phyloP scores from a whole-genome alignment of 768 basidiomycete genomes.

The Pulveroboletus sp. region DNA sequence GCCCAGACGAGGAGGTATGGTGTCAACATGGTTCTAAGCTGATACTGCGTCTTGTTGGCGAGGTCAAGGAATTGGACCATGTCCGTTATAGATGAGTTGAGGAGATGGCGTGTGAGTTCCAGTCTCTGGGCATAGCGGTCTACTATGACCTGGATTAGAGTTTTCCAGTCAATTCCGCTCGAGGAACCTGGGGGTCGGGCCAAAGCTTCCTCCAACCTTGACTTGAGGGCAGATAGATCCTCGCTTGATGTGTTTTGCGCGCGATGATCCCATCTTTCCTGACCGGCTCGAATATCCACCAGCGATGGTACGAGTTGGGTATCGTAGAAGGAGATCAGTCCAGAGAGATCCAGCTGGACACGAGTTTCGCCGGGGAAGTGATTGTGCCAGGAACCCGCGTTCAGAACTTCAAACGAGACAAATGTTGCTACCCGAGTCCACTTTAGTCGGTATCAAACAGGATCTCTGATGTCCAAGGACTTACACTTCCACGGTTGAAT shows the following conservation, averaged over 20 bases:
- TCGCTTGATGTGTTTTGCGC: conserved; percentile 9
- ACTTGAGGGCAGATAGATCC: conserved; percentile 6
- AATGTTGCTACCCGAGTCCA: not conserved
- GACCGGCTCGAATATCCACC: conserved; percentile 8
- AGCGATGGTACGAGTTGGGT: conserved; percentile 18
- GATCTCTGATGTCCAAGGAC: not conserved
- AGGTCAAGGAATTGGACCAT: conserved; percentile 3
- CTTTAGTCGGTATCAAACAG: not conserved
- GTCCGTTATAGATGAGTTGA: conserved; percentile 11
- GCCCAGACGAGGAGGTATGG: conserved; percentile 27
- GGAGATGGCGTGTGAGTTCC: conserved; percentile 23
- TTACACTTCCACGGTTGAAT: not conserved
- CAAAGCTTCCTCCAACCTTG: conserved; percentile 5
- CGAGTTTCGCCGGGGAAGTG: conserved; percentile 26
- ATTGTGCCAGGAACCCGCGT: conserved; percentile 24
- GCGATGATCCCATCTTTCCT: conserved; percentile 21
- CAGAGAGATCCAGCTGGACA: conserved; percentile 15
- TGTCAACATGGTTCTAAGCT: conserved; percentile 27
- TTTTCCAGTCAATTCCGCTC: conserved; percentile 35
- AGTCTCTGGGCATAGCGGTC: conserved; percentile 32
- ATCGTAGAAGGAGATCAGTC: conserved; percentile 28
- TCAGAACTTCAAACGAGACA: conserved; percentile 8
- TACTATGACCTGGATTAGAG: conserved; percentile 26
- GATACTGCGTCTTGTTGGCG: conserved; percentile 15
- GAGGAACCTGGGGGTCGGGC: conserved; percentile 1